Conservation (phyloP, 2,329 filamentous ascomycete species). For the Fusarium bactridioides region DNA sequence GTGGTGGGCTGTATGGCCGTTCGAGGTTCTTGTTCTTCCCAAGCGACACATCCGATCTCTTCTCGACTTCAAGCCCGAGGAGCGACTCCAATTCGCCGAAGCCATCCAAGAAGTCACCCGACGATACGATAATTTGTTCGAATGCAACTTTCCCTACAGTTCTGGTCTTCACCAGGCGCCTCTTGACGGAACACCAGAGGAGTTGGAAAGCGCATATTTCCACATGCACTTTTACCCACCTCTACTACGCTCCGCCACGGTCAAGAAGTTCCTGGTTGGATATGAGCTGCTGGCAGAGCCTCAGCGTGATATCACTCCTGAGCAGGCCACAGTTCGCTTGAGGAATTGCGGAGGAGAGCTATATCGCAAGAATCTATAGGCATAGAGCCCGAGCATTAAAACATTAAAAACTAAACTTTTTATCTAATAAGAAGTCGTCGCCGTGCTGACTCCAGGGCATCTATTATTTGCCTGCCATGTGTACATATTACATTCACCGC, state of each 20-base stretch:
- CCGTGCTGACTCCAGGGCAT: neutral
- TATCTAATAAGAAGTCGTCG: slow-evolving; percentile 13
- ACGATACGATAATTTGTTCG: slow-evolving; percentile 95
- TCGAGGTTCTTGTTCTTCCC: slow-evolving; percentile 89
- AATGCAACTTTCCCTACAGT: slow-evolving; percentile 96
- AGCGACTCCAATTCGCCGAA: slow-evolving; percentile 80
- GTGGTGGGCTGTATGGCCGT: slow-evolving; percentile 98
- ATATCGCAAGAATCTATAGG: slow-evolving; percentile 71
- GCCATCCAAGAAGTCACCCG: slow-evolving; percentile 87
- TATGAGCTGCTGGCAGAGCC: slow-evolving; percentile 97
- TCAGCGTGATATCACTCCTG: slow-evolving; percentile 97
- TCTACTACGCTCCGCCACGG: slow-evolving; percentile 87
- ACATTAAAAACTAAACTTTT: slow-evolving; percentile 10
- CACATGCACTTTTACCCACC: slow-evolving; percentile 99
- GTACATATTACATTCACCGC: neutral
- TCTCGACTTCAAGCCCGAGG: slow-evolving; percentile 77
- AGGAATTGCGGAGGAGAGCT: slow-evolving; percentile 80
- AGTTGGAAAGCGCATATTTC: slow-evolving; percentile 87
- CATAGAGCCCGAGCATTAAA: slow-evolving; percentile 15
- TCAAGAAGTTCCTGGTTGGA: slow-evolving; percentile 95
- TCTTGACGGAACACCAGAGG: slow-evolving; percentile 79
- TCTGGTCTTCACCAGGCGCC: slow-evolving; percentile 97
- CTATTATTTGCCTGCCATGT: neutral
- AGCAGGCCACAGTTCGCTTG: slow-evolving; percentile 86
- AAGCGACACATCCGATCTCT: slow-evolving; percentile 85